Conservation (phyloP, 106 monocot genomes). For the Acanthochlamys bracteata region DNA sequence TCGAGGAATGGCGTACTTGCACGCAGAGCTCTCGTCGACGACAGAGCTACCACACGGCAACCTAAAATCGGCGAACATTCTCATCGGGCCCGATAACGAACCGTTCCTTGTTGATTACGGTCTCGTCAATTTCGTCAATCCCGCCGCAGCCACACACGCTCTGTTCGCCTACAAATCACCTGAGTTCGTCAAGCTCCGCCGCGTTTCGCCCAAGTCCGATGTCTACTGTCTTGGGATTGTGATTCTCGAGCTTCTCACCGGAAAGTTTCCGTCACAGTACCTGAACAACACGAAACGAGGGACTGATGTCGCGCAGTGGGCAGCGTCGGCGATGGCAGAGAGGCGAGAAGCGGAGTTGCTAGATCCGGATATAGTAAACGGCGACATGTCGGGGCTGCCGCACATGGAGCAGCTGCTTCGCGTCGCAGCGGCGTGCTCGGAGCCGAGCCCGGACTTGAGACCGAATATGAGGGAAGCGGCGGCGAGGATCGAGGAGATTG, state of each 20-base stretch:
- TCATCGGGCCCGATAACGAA: slow-evolving; percentile 28
- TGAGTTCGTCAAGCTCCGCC: slow-evolving; percentile 24
- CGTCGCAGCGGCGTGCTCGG: slow-evolving; percentile 24
- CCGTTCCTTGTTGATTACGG: slow-evolving; percentile 55
- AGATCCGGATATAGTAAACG: slow-evolving; percentile 25
- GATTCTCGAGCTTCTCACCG: slow-evolving; percentile 53
- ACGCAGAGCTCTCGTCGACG: slow-evolving; percentile 25
- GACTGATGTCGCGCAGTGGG: slow-evolving; percentile 50
- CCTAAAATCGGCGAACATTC: slow-evolving; percentile 52
- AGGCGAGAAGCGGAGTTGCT: slow-evolving; percentile 30
- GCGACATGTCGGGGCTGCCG: neutral
- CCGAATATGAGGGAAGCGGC: slow-evolving; percentile 38
- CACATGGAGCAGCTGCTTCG: slow-evolving; percentile 39
- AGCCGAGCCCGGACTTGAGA: slow-evolving; percentile 29
- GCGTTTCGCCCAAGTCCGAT: slow-evolving; percentile 50
- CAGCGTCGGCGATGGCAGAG: slow-evolving; percentile 22
- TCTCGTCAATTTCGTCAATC: slow-evolving; percentile 29
- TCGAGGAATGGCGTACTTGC: slow-evolving; percentile 41
- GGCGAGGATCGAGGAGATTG: slow-evolving; percentile 40
- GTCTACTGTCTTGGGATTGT: slow-evolving; percentile 65
- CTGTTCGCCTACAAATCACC: slow-evolving; percentile 53
- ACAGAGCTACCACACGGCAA: slow-evolving; percentile 56
- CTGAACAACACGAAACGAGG: slow-evolving; percentile 47
- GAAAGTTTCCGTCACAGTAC: slow-evolving; percentile 59
- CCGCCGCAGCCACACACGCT: slow-evolving; percentile 11